Conservation (phyloP, 2,329 filamentous ascomycete genomes). For the Hypoxylon sp. region DNA sequence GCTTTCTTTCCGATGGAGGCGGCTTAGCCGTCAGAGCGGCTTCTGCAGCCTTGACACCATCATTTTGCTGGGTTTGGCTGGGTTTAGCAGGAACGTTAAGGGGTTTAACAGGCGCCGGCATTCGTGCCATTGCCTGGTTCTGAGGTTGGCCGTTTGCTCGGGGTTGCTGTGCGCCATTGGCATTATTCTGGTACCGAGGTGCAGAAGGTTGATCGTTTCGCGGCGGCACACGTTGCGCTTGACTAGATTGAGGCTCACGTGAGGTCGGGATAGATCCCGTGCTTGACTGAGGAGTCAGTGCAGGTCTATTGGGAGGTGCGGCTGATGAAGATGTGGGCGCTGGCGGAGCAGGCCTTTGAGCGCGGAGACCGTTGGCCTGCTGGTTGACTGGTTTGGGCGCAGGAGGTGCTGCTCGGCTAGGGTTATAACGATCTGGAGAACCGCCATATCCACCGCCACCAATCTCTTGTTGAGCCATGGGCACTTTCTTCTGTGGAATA, state of each 20-base stretch:
- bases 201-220: constrained; percentile 66
- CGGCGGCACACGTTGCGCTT: constrained; percentile 60
- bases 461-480: constrained; percentile 90
- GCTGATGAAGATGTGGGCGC: constrained; percentile 63
- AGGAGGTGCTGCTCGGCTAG: constrained; percentile 85
- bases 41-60: constrained; percentile 90
- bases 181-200: constrained; percentile 71
- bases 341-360: constrained; percentile 87
- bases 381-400: constrained; percentile 75
- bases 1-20: constrained; percentile 78
- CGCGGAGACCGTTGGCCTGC: constrained; percentile 70
- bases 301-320: constrained; percentile 61
- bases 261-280: constrained; percentile 61
- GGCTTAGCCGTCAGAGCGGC: constrained; percentile 89
- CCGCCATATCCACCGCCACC: constrained; percentile 72
- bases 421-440: constrained; percentile 81
- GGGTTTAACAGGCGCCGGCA: constrained; percentile 79
- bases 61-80: constrained; percentile 65
- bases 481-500: constrained; percentile 83
- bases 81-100: constrained; percentile 83
- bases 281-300: constrained; percentile 65
- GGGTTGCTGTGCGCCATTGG: constrained; percentile 65
- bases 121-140: constrained; percentile 60
- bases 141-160: constrained; percentile 64
- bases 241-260: constrained; percentile 56